Base-by-base conservation (phyloP, 306 rosid genomes). In the Lathyrus oleraceus region DNA sequence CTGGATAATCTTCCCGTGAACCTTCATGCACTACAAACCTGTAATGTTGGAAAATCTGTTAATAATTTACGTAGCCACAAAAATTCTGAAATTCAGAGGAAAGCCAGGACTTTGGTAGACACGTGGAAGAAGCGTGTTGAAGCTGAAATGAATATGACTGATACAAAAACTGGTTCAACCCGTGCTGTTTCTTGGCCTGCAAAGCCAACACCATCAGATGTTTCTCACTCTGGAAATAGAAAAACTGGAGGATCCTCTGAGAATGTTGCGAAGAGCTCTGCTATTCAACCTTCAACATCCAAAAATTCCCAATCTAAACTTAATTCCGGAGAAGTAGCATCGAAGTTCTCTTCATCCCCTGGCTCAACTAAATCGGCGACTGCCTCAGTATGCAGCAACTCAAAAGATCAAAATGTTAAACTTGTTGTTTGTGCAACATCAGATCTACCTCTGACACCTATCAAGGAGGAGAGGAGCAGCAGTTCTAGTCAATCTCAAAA, bases 81-180 rank as follows among this genome's bases (percentile, higher is more conserved):
- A 71, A 92, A 92, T 83, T 73, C 73, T 27, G 98, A 92, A 80
- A 92, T 92, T 65, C 98, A 92, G 79, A 89, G 81, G 87, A 92
- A 92, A 81, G 91, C 89, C 23, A 85, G 92, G 81, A 79, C 87
- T 76, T 73, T 92, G 73, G 96, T 92, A 17, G 98, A 92, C 81
- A 92, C 89, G 5, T 92, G 98, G 98, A 92, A 92, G 81, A 89
- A 72, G 73, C 98, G 91, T 21, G 98, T 92, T 67, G 92, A 87
- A 67, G 91, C 86, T 59, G 98, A 92, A 76, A 92, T 92, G 98
- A 90, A 87, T 56, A 83, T 85, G 52, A 83, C 75, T 63, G 97
- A 88, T 38, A 53, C 90, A 11, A 89, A 86, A 75, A 73, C 91
- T 52, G 87, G 89, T 44, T 72, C 85, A 58, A 80, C 69, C 72